Evolutionary conservation across 176 grass and related monocot genomes (phyloP), one percentile per base, ranked within the genome.

Genomic region (Metroxylon sagu): DNA sequence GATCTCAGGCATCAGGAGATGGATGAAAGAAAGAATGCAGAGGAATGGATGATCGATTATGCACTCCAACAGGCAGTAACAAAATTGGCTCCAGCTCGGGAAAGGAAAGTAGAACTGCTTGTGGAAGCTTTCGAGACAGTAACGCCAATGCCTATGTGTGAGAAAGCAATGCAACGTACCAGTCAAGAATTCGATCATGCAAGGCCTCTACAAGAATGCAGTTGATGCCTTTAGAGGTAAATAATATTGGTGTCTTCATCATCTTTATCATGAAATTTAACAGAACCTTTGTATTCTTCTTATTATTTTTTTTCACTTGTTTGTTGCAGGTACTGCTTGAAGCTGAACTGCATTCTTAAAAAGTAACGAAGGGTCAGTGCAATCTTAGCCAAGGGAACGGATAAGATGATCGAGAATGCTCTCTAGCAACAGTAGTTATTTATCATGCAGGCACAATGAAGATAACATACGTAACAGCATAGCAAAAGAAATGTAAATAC

Each of bases 21-120:
- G 52, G 85, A 76, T 68, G 84, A 92, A 28, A 86, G 76, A 1
- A 98, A 83, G 64, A 80, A 77, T 26, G 73, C 84, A 0, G 93
- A 98, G 82, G 88, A 98, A 23, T 98, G 81, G 81, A 82, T 92
- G 93, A 76, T 98, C 4, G 93, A 98, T 53, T 92, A 89, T 27
- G 87, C 84, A 5, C 84, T 98, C 52, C 71, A 76, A 59, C 91
- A 76, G 71, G 68, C 76, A 0, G 88, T 98, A 16, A 80, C 68
- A 25, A 82, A 83, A 23, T 52, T 98, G 6, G 81, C 70, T 3
- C 76, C 78, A 15, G 88, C 73, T 19, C 75, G 89, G 71, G 85
- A 76, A 61, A 75, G 79, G 61, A 87, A 90, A 43, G 80, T 96
- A n/a, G 80, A 83, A 61, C 64, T 90, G 69, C 80, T 96, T 50